Evolutionary conservation across 192 early-diverging fungal species (phyloP), one percentile per base, ranked within the genome.

Genomic region (Coemansia asiatica): DNA sequence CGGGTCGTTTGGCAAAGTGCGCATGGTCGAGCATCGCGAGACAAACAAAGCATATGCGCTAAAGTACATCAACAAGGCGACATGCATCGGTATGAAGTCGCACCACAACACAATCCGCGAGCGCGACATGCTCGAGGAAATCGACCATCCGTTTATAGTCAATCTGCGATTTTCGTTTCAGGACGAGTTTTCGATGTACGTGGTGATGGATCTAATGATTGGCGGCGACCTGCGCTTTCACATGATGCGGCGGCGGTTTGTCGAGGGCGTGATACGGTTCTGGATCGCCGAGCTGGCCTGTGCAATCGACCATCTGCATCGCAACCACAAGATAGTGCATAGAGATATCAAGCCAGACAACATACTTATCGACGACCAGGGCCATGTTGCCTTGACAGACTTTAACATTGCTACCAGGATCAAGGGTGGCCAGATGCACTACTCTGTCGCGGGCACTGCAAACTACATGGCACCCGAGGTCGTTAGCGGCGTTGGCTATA

Each of bases 301-400:
- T 56, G 94, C 90, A 6, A 65, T 97, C 21, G 72, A 82, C 55
- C 92, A 97, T 72, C 81, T 98, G 31, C 96, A 98, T 68, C 18
- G 55, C 15, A 81, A 78, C 29, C 85, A 89, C 54, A 79, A 79
- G 15, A 92, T 97, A 19, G 89, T 97, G 15, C 96, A 98, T 75
- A 75, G 94, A 73, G 96, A 98, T 73, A 85, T 98, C 58, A 98
- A 97, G 79, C 96, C 96, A 0, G 92, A 97, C 67, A 97, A 98
- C 71, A 85, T 92, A 9, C 79, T 92, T 49, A 56, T 92, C 61
- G 89, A 90, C 71, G 83, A 85, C 40, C 69, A 75, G 21, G 96
- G 96, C 13, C 94, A 98, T 74, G 92, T 89, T 15, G 91, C 92
- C 61, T 71, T 98, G 72, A 94, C 93, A 28, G 96, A 98, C 74